These are phyloP conservation scores for Kluyveromyces siamensis DNA, from an alignment of 805 yeast genomes.

Conservation along the genomic window DNA sequence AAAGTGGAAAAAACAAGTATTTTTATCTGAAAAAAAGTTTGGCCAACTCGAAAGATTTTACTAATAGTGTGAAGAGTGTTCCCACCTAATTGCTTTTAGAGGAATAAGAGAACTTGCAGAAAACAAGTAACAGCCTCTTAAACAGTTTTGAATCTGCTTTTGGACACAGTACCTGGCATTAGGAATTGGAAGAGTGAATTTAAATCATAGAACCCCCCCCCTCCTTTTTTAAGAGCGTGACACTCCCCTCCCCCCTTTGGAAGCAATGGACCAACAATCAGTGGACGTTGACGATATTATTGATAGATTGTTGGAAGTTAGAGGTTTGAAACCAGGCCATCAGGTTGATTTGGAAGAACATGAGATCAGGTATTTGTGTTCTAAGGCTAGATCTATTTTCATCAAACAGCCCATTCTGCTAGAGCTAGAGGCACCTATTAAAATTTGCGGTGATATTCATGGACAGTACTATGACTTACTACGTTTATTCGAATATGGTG, in stretches of 20 bases:
- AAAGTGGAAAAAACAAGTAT: not conserved
- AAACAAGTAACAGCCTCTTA: not conserved
- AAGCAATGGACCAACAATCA: constrained; percentile 45
- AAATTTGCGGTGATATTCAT: constrained; percentile 96
- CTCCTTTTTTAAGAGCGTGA: not conserved
- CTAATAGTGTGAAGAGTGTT: not conserved
- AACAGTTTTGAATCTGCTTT: not conserved
- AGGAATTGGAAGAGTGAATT: not conserved
- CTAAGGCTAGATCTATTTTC: constrained; percentile 96
- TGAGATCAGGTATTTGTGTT: constrained; percentile 91
- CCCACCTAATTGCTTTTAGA: not conserved
- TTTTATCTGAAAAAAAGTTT: not conserved
- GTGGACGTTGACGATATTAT: constrained; percentile 96
- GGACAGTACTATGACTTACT: constrained; percentile 96
- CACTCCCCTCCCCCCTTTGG: not conserved
- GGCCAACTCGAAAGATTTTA: not conserved
- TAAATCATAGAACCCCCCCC: not conserved
- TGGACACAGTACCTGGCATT: not conserved
- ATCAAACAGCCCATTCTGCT: constrained; percentile 94
- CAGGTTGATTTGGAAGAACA: constrained; percentile 89
- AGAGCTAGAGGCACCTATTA: constrained; percentile 96
- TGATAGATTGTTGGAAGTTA: constrained; percentile 91
- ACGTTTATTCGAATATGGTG: constrained; percentile 95
- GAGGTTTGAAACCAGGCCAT: constrained; percentile 98
- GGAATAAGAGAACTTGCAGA: not conserved